These are phyloP conservation scores for Hemileccinum rubropunctum DNA, from an alignment of 768 basidiomycete genomes.

Conservation along the genomic window DNA sequence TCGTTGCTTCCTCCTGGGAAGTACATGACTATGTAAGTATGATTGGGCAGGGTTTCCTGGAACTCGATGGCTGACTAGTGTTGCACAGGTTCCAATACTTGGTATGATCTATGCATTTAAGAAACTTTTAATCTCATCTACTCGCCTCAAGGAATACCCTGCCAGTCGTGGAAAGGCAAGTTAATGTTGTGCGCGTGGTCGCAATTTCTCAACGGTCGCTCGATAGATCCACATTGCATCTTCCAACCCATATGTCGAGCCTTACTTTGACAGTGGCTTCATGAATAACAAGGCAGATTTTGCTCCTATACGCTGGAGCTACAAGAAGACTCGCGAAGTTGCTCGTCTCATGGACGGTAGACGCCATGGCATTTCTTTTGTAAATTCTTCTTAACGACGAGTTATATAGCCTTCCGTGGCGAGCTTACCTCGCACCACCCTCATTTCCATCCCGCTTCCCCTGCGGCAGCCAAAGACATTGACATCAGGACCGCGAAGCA, in stretches of 20 bases:
- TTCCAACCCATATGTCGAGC: constrained; percentile 58
- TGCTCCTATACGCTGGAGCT: constrained; percentile 73
- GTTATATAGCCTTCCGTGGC: constrained; percentile 57
- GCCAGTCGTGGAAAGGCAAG: constrained; percentile 66
- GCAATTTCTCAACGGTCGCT: neutral
- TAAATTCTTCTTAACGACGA: neutral
- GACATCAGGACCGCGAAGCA: constrained; percentile 67
- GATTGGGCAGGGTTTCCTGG: constrained; percentile 4
- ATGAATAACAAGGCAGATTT: constrained; percentile 79
- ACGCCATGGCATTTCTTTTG: neutral
- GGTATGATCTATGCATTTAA: constrained; percentile 2
- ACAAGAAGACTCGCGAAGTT: constrained; percentile 73
- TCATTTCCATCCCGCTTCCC: constrained; percentile 68
- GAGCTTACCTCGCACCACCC: constrained; percentile 73
- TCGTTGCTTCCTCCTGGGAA: constrained; percentile 67
- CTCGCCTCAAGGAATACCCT: constrained; percentile 50
- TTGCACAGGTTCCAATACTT: constrained; percentile 56
- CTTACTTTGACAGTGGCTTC: constrained; percentile 71
- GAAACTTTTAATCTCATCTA: neutral
- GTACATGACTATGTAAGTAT: constrained; percentile 58
- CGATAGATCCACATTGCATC: constrained; percentile 60
- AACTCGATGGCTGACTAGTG: constrained; percentile 16
- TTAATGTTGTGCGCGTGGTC: neutral
- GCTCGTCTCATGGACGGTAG: constrained; percentile 69
- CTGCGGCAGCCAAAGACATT: constrained; percentile 58